Percentiles rank a stretch among this genome's conserved stretches.
Conservation (phyloP, 1,284 basidiomycete genomes). For the Papiliotrema laurentii region DNA sequence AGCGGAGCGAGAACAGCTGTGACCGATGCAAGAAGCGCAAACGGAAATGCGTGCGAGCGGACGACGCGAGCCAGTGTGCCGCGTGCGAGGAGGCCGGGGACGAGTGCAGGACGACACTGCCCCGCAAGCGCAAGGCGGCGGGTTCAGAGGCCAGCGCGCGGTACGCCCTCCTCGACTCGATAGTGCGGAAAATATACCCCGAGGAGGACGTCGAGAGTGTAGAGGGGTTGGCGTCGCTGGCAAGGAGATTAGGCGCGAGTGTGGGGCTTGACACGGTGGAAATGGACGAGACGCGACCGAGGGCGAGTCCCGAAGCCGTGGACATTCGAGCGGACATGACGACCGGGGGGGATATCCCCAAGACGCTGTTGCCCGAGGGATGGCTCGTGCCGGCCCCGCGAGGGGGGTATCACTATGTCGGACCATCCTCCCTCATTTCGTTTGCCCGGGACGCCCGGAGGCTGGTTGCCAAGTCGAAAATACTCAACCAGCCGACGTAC, state of each 20-base stretch:
- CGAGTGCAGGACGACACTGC: slow-evolving; percentile 11
- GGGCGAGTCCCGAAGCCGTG: neutral
- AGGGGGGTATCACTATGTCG: slow-evolving; percentile 19
- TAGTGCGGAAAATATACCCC: slow-evolving; percentile 12
- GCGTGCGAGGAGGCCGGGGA: slow-evolving; percentile 12
- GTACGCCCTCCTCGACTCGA: slow-evolving; percentile 9
- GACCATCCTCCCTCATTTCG: slow-evolving; percentile 13
- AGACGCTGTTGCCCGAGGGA: slow-evolving; percentile 13
- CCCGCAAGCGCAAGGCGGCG: slow-evolving; percentile 10
- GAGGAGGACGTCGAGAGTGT: slow-evolving; percentile 10
- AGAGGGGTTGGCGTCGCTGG: slow-evolving; percentile 3
- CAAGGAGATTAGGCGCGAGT: slow-evolving; percentile 1
- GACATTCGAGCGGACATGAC: no score
- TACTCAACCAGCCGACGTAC: slow-evolving; percentile 7
- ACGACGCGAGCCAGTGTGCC: slow-evolving; percentile 6
- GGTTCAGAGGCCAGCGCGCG: slow-evolving; percentile 1
- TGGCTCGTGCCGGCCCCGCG: slow-evolving; percentile 16
- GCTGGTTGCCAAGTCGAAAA: slow-evolving; percentile 12
- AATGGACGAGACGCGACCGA: neutral
- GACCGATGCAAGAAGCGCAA: slow-evolving; percentile 18
- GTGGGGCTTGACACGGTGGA: neutral
- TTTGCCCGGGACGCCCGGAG: slow-evolving; percentile 11
- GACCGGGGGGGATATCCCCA: neutral
- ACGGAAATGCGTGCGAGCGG: slow-evolving; percentile 10
- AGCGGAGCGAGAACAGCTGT: slow-evolving; percentile 13